Evolutionary conservation across 1,139 yeast genomes (phyloP).

Genomic region (Pichia sp.): DNA sequence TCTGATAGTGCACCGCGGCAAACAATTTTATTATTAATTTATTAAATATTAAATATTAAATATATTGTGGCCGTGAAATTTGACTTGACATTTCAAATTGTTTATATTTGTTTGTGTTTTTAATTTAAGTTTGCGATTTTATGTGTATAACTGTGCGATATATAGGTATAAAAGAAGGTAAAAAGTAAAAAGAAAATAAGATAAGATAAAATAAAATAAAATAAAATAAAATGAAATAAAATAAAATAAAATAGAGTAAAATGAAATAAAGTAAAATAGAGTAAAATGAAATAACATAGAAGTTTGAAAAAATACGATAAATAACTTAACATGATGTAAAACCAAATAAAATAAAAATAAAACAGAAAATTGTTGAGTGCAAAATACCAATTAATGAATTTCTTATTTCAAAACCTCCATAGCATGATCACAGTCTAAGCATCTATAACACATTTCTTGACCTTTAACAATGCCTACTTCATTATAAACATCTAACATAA

Average conservation of each 20-base stretch:
- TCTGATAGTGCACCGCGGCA: too few species aligned
- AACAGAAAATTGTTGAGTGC: too few species aligned
- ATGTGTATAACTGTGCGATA: too few species aligned
- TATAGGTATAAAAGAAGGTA: neutral
- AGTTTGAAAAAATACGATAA: too few species aligned
- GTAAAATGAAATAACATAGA: neutral
- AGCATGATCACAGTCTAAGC: conserved; percentile 64
- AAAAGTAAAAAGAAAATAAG: neutral
- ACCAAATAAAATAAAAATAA: too few species aligned
- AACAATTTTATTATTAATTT: too few species aligned
- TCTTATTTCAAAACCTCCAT: conserved; percentile 36
- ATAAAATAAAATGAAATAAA: neutral
- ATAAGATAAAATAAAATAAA: neutral
- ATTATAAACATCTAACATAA: conserved; percentile 24
- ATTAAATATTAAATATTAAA: too few species aligned
- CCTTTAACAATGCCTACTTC: conserved; percentile 9
- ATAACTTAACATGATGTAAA: too few species aligned
- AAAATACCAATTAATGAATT: neutral
- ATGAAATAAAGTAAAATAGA: neutral
- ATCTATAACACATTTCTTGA: conserved; percentile 38
- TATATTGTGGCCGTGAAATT: too few species aligned
- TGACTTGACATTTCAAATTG: too few species aligned
- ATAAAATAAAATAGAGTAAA: neutral
- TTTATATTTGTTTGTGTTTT: too few species aligned
- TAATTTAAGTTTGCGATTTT: too few species aligned